phyloP scores from a whole-genome alignment of 306 rosid species.

The Fragaria ananassa region DNA sequence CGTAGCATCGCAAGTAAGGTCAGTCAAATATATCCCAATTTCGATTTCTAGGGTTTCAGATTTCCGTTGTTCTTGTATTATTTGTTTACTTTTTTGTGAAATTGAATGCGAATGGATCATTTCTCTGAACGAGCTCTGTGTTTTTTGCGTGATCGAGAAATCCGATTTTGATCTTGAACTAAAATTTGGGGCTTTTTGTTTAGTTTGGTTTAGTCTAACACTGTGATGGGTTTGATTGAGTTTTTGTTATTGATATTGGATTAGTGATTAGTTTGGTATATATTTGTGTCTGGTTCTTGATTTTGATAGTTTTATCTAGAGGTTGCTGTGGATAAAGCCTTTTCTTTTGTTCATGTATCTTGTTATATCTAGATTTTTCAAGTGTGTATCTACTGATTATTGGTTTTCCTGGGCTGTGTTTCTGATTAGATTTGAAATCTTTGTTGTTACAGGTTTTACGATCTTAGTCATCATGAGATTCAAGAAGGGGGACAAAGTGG shows the following conservation, averaged over 20 bases:
- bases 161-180: not conserved
- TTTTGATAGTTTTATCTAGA: not conserved
- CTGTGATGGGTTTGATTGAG: not conserved
- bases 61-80: not conserved
- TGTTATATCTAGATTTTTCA: not conserved
- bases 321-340: not conserved
- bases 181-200: not conserved
- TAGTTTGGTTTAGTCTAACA: not conserved
- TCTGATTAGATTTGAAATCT: not conserved
- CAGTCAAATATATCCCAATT: conserved; percentile 22
- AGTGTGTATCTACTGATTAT: not conserved
- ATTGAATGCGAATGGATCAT: not conserved
- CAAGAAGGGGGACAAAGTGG: conserved; percentile 22
- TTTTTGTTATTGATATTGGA: not conserved
- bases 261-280: not conserved
- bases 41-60: conserved; percentile 23
- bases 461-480: not conserved
- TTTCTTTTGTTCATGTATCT: not conserved
- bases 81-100: not conserved
- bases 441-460: not conserved
- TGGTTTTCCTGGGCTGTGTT: not conserved
- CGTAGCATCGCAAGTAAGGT: conserved; percentile 30
- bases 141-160: not conserved
- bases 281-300: not conserved
- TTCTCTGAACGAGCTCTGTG: not conserved